Base-by-base conservation (phyloP, 2,329 filamentous ascomycete genomes). In the Arthrobotrys megalospora region DNA sequence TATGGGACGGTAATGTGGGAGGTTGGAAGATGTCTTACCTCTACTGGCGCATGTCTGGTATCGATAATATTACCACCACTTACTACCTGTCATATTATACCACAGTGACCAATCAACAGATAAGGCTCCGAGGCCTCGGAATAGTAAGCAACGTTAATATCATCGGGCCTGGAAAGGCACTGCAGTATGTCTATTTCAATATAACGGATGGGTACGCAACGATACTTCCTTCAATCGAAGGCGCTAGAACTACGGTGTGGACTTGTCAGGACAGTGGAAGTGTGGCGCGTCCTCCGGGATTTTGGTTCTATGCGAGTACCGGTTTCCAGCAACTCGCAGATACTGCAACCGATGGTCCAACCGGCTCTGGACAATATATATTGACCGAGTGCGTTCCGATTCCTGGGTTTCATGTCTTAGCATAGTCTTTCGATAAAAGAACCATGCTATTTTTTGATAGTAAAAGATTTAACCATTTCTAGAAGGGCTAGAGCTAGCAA, bases 231-330 rank as follows among this genome's bases (percentile, higher is more conserved):
- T 36, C 52, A 19, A 3, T 38, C 2, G 52, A 58, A 5, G 52
- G 32, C 5, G 11, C 32, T n/a, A 19, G 52, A 21, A 14, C 3
- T 38, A 58, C 52, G 7, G 6, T 58, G 16, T 38, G n/a, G n/a
- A 58, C 52, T 58, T 58, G 52, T 38, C 10, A 38, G 52, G 52
- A 58, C 36, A 21, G 50, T 36, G 52, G 52, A 19, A 16, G 21
- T 8, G 50, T 24, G 3, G 12, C 8, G 24, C 52, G 52, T 1
- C 52, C 52, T 38, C 32, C 52, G 14, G 6, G 8, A 12, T 58
- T 58, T 58, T 58, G 52, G 52, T 38, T 21, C 10, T 58, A 58
- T 58, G 52, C 28, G 7, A 58, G 32, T 21, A 38, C 52, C 6
- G 52, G 52, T 14, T 58, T 28, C 24, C 14, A 6, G 10, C 32